Evolutionary conservation across 2,329 filamentous ascomycete genomes (phyloP).

Genomic region (Colletotrichum australisinense): DNA sequence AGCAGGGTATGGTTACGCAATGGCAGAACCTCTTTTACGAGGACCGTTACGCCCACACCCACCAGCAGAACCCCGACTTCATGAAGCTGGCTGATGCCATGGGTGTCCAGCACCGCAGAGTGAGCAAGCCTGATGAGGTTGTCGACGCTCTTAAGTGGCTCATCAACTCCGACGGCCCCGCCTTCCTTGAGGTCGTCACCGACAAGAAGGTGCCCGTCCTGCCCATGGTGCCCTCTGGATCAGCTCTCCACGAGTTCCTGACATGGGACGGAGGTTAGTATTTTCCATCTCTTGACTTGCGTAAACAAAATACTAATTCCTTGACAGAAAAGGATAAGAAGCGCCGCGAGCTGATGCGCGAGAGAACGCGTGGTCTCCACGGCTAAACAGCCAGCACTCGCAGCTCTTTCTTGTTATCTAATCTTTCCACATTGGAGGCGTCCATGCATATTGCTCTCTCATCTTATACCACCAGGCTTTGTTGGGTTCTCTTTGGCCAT

Average conservation of each 20-base stretch:
- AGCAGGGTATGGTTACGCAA: constrained; percentile 98
- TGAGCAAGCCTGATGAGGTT: constrained; percentile 80
- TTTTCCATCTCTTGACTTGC: neutral
- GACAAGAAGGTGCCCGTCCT: constrained; percentile 95
- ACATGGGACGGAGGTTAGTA: constrained; percentile 82
- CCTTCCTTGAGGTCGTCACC: constrained; percentile 89
- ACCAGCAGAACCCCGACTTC: constrained; percentile 96
- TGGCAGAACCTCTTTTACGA: constrained; percentile 99
- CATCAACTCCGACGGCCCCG: constrained; percentile 89
- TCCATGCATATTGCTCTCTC: constrained; percentile 35
- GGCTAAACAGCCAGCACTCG: neutral
- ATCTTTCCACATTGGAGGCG: constrained; percentile 31
- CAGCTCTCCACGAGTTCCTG: constrained; percentile 91
- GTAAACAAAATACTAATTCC: constrained; percentile 44
- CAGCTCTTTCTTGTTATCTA: constrained; percentile 27
- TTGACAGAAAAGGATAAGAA: constrained; percentile 73
- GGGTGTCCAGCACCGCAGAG: constrained; percentile 81
- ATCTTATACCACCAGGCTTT: constrained; percentile 36
- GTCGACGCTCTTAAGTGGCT: constrained; percentile 87
- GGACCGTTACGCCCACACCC: constrained; percentile 91
- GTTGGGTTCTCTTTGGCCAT: constrained; percentile 14
- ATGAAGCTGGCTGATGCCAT: constrained; percentile 93
- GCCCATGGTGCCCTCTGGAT: constrained; percentile 94
- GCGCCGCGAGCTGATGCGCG: constrained; percentile 74
- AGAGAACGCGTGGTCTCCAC: constrained; percentile 65